Percentiles rank a stretch among this genome's conserved stretches.
Evolutionary conservation across 176 grass and related monocot genomes (phyloP).

Genomic region (Zoysia pacifica): DNA sequence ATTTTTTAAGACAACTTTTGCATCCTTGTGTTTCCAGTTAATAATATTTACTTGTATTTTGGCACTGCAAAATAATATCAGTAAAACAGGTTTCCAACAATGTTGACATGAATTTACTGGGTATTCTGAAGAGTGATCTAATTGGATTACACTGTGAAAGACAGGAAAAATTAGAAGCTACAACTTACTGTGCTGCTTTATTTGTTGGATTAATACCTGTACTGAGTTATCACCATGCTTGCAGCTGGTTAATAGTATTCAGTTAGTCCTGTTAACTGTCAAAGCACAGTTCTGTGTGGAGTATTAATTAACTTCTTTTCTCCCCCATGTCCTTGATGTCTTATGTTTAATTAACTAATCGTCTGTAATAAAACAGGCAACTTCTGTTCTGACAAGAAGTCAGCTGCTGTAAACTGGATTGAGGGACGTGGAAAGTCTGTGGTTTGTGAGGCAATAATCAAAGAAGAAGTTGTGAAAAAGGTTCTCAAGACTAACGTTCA

Average conservation of each 20-base stretch:
- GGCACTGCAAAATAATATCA: conserved; percentile 12
- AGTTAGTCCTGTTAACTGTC: not conserved
- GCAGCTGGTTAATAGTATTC: not conserved
- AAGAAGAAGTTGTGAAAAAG: conserved; percentile 80
- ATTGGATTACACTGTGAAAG: not conserved
- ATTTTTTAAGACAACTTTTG: not conserved
- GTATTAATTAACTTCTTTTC: not conserved
- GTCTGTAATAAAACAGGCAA: conserved; percentile 57
- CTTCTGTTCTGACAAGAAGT: conserved; percentile 95
- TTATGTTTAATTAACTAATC: not conserved
- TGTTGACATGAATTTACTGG: not conserved
- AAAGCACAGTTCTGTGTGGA: not conserved
- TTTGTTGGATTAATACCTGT: not conserved
- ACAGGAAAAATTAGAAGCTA: not conserved
- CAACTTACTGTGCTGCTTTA: not conserved
- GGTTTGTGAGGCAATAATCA: conserved; percentile 92
- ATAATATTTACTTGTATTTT: conserved; percentile 9
- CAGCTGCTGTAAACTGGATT: conserved; percentile 95
- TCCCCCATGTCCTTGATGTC: not conserved
- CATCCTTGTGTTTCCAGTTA: not conserved
- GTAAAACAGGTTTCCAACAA: not conserved
- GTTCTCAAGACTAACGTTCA: conserved; percentile 92
- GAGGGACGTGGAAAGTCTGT: conserved; percentile 92
- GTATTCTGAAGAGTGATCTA: not conserved
- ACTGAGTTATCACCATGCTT: not conserved